These are phyloP conservation scores for Pistacia vera DNA, from an alignment of 345 rosid genomes.

Conservation along the genomic window DNA sequence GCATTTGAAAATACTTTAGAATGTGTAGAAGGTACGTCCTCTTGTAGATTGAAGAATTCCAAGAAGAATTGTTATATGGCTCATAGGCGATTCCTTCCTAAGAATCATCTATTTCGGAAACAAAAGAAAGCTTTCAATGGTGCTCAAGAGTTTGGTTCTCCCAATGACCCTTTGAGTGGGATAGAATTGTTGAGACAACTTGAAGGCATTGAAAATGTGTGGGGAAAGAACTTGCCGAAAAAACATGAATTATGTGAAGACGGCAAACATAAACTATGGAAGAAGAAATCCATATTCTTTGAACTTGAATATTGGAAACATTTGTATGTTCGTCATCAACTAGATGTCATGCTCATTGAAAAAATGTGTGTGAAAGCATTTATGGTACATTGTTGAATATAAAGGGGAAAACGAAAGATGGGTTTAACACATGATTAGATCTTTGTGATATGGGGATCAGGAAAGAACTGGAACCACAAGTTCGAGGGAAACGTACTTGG, in stretches of 20 bases:
- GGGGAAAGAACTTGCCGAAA: background rate
- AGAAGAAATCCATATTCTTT: background rate
- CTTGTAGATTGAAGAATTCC: too few species aligned
- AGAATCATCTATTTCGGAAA: background rate
- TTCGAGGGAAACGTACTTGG: too few species aligned
- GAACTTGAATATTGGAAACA: background rate
- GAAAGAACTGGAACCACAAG: background rate
- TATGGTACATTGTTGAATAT: background rate
- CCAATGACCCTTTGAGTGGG: background rate
- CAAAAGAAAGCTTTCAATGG: too few species aligned
- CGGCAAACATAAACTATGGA: too few species aligned
- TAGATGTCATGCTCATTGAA: background rate
- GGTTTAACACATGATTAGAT: too few species aligned
- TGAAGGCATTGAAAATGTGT: background rate
- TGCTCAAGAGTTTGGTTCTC: background rate
- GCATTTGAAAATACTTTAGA: too few species aligned
- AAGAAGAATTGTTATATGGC: background rate
- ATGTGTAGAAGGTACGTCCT: too few species aligned
- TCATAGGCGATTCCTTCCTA: background rate
- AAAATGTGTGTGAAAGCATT: background rate
- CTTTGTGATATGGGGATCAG: too few species aligned
- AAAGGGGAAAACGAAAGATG: accelerated
- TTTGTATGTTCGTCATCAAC: background rate
- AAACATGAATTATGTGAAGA: background rate
- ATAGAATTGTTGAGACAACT: background rate